phyloP scores from a whole-genome alignment of 2,329 filamentous ascomycete genomes.

The Keithomyces neogunnii region DNA sequence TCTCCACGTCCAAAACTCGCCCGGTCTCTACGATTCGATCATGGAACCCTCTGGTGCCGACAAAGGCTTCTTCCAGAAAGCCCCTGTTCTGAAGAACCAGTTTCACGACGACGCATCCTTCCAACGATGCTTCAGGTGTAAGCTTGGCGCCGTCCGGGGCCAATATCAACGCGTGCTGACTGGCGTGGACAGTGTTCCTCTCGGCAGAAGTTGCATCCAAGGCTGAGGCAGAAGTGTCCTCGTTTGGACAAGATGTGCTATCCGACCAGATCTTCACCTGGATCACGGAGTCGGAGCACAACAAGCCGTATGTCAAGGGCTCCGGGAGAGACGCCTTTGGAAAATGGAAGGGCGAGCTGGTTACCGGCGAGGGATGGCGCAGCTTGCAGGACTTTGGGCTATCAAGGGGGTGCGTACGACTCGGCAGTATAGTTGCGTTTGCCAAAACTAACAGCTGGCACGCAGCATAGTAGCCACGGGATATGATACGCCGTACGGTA shows the following conservation, averaged over 20 bases:
- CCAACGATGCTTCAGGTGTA: conserved; percentile 43
- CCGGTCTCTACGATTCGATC: background rate
- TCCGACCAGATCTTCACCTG: conserved; percentile 45
- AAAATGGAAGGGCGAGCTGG: conserved; percentile 46
- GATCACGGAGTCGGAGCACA: conserved; percentile 56
- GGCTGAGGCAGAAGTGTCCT: conserved; percentile 34
- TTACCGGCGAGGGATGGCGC: conserved; percentile 60
- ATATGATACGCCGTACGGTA: conserved; percentile 44
- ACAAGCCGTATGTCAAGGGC: conserved; percentile 50
- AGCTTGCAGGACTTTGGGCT: conserved; percentile 51
- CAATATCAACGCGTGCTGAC: background rate
- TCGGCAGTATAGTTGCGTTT: no score
- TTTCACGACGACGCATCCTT: conserved; percentile 46
- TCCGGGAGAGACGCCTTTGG: conserved; percentile 55
- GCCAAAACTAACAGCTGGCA: background rate
- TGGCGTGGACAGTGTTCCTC: conserved; percentile 37
- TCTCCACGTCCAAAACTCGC: no score
- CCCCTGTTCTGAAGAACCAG: conserved; percentile 45
- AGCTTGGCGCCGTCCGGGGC: conserved; percentile 10
- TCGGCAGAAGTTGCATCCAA: conserved; percentile 28
- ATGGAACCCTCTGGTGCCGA: conserved; percentile 38
- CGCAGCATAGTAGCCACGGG: conserved; percentile 46
- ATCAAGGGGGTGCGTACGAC: conserved; percentile 34
- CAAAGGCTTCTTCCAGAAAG: conserved; percentile 47
- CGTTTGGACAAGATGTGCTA: conserved; percentile 44